Conservation (phyloP, 176 grass and related monocot genomes). For the Oryza meridionalis region DNA sequence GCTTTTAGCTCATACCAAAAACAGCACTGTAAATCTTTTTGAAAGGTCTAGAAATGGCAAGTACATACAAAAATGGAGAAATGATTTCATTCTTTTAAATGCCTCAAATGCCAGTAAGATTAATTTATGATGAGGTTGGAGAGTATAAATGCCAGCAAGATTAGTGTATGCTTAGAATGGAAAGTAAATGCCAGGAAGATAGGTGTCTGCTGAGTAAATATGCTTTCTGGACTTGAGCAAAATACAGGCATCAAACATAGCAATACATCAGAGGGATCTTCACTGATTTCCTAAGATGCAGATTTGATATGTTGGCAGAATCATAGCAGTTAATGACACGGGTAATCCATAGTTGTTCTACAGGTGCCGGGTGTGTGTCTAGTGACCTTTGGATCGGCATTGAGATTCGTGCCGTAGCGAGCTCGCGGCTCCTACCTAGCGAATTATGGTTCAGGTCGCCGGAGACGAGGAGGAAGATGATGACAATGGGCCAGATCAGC, state of each 20-base stretch:
- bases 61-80: background rate
- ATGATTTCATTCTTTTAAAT: background rate
- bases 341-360: background rate
- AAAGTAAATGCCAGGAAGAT: background rate
- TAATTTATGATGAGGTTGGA: background rate
- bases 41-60: background rate
- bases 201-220: background rate
- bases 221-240: background rate
- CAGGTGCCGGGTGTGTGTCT: no score
- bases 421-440: no score
- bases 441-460: no score
- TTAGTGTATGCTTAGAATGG: background rate
- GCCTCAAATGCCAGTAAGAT: no score
- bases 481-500: no score
- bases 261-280: background rate
- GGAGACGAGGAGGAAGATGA: no score
- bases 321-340: background rate
- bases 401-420: no score
- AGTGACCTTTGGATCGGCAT: no score
- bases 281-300: background rate
- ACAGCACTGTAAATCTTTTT: background rate
- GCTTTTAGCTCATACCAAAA: no score
- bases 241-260: background rate
- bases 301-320: background rate
- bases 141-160: background rate